Conservation (phyloP, 2,329 filamentous ascomycete genomes). For the Clathrospora elynae region DNA sequence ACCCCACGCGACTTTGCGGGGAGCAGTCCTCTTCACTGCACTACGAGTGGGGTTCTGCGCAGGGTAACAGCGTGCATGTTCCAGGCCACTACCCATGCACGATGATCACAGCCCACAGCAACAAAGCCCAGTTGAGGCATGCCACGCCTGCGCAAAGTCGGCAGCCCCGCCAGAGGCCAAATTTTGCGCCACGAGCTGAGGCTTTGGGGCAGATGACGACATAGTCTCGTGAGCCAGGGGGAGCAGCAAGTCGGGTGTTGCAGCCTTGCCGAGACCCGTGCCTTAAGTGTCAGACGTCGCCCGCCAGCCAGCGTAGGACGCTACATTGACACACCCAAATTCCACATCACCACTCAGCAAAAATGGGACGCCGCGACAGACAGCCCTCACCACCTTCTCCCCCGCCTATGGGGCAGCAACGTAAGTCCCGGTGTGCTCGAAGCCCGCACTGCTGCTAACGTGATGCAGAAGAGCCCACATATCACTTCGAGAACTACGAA, state of each 20-base stretch:
- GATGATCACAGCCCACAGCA: constrained; percentile 20
- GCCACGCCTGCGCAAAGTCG: constrained; percentile 22
- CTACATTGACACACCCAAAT: background rate
- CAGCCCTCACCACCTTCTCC: constrained; percentile 23
- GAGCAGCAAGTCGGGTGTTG: constrained; percentile 11
- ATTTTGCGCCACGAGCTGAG: constrained; percentile 11
- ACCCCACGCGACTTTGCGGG: constrained; percentile 8
- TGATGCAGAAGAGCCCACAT: constrained; percentile 25
- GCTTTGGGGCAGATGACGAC: constrained; percentile 24
- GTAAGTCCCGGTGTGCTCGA: background rate
- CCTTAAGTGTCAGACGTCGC: constrained; percentile 22
- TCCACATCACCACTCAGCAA: constrained; percentile 1
- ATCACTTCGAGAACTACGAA: constrained; percentile 37
- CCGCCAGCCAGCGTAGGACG: constrained; percentile 5
- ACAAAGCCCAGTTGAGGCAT: constrained; percentile 20
- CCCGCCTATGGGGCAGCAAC: constrained; percentile 22
- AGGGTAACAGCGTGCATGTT: constrained; percentile 1
- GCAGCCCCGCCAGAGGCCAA: constrained; percentile 14
- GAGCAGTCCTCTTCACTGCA: constrained; percentile 1
- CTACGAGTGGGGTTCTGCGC: constrained; percentile 1
- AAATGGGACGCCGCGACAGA: constrained; percentile 31
- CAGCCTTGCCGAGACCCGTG: constrained; percentile 8
- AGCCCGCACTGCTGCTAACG: constrained; percentile 2
- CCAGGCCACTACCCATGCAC: constrained; percentile 17
- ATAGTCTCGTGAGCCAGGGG: constrained; percentile 15